phyloP scores from a whole-genome alignment of 1,284 basidiomycete species.

The Agroathelia rolfsii region DNA sequence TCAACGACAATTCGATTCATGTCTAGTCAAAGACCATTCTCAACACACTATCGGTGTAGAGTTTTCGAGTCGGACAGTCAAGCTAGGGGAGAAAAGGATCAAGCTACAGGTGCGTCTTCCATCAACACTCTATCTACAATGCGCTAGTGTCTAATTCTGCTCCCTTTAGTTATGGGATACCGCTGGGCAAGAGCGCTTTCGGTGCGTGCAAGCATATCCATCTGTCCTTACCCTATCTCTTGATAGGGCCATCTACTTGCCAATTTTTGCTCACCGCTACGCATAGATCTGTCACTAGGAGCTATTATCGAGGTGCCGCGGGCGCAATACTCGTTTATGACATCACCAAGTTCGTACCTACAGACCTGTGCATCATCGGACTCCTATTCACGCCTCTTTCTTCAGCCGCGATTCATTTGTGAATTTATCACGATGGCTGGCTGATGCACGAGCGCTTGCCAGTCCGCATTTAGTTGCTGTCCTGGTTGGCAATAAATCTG shows the following conservation, averaged over 20 bases:
- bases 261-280: slow-evolving; percentile 10
- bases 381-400: slow-evolving; percentile 13
- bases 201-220: slow-evolving; percentile 34
- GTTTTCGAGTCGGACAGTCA: slow-evolving; percentile 84
- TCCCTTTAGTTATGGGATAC: slow-evolving; percentile 82
- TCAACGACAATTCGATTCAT: no score
- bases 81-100: slow-evolving; percentile 85
- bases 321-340: slow-evolving; percentile 95
- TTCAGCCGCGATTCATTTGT: slow-evolving; percentile 70
- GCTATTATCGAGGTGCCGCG: slow-evolving; percentile 93
- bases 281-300: slow-evolving; percentile 85
- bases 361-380: slow-evolving; percentile 7
- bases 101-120: slow-evolving; percentile 72
- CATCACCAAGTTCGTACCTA: slow-evolving; percentile 72
- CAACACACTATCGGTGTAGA: slow-evolving; percentile 98
- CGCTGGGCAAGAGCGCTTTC: slow-evolving; percentile 92
- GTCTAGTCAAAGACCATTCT: slow-evolving; percentile 86
- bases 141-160: slow-evolving; percentile 12
- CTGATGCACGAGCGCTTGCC: slow-evolving; percentile 83
- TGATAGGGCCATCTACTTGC: slow-evolving; percentile 2
- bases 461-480: slow-evolving; percentile 86
- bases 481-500: slow-evolving; percentile 92
- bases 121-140: slow-evolving; percentile 6
- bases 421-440: slow-evolving; percentile 80
- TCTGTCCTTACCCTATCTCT: slow-evolving; percentile 1